Base-by-base conservation (phyloP, 208 protist genomes). In the Leishmania martiniquensis region DNA sequence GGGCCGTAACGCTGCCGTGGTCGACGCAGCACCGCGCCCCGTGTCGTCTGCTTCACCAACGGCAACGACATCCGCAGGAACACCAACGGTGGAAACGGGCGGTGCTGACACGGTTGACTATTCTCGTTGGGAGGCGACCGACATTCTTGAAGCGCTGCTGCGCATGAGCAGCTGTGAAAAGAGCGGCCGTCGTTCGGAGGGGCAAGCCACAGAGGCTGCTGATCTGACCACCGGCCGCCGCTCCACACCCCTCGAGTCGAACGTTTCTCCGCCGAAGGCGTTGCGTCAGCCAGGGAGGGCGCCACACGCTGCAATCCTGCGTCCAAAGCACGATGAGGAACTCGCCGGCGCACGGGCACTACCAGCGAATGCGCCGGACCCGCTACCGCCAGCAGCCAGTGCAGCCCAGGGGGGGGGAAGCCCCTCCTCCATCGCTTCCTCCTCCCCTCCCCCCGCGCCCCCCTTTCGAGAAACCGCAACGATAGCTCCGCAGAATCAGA, bases 91-190 rank as follows among this genome's bases (percentile, higher is more conserved):
- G 29, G 67, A 1, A 12, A 37, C 39, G 45, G n/a, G 45, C 70
- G n/a, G 9, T n/a, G 34, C 52, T 59, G 20, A 29, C 3, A 9
- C 52, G n/a, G 1, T 5, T 5, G 45, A 75, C 71, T 49, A 42
- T 20, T 13, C 32, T 17, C 69, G 37, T 4, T 55, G 54, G 22
- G 60, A 71, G 25, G 69, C 69, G 32, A 81, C 1, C 47, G 65
- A 51, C 17, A 70, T 81, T 32, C 9, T 81, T 0, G 70, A 81
- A 10, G 65, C 77, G 4, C 70, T 81, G 34, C 37, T 76, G 59
- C 54, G 70, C 59, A 81, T 81, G 77, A 76, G 60, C 44, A 25
- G 76, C 29, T 12, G 54, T 2, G 42, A 52, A 1, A 34, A 37
- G 34, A 29, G 51, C 37, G 70, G 34, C 34, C 15, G 17, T n/a